Percentiles rank a stretch among this genome's conserved stretches.
These are phyloP conservation scores for Exophiala viscosa DNA, from an alignment of 2,329 filamentous ascomycete genomes.

Conservation along the genomic window DNA sequence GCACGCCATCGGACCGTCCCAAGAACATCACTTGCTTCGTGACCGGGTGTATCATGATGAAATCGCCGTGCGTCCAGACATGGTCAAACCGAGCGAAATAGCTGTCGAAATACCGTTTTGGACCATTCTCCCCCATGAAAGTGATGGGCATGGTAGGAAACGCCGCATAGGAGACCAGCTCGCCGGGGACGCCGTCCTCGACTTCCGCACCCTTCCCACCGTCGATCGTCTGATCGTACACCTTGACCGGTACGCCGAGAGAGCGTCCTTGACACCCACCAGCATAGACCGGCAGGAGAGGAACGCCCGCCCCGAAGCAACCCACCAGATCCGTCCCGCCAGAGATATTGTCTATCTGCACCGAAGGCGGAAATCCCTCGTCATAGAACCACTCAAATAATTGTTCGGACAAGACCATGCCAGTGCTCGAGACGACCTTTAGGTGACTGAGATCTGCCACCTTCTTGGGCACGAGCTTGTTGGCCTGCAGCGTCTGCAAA, in stretches of 20 bases:
- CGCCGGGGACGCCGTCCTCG: conserved; percentile 64
- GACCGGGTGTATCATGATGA: conserved; percentile 65
- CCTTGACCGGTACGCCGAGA: conserved; percentile 53
- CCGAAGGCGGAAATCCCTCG: conserved; percentile 25
- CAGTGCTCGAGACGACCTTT: conserved; percentile 64
- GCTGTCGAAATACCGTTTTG: conserved; percentile 51
- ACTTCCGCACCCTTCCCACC: conserved; percentile 46
- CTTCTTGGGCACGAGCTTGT: conserved; percentile 58
- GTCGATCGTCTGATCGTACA: conserved; percentile 53
- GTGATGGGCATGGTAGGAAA: conserved; percentile 74
- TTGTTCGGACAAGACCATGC: conserved; percentile 74
- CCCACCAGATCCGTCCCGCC: conserved; percentile 55
- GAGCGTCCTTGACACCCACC: conserved; percentile 54
- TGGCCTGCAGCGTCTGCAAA: conserved; percentile 67
- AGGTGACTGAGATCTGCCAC: conserved; percentile 61
- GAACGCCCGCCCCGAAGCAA: conserved; percentile 52
- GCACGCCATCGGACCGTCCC: conserved; percentile 52
- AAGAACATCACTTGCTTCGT: conserved; percentile 65
- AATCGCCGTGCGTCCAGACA: conserved; percentile 82
- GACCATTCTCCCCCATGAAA: conserved; percentile 55
- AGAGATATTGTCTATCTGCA: conserved; percentile 16
- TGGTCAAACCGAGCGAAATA: conserved; percentile 35
- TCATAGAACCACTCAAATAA: conserved; percentile 79
- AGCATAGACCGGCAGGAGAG: conserved; percentile 62
- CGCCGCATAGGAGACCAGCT: conserved; percentile 65